A percentile compares a stretch with the other conserved stretches of the same genome.
These are phyloP conservation scores for Pilobolus umbonatus DNA, from an alignment of 192 early-diverging fungal genomes.

Conservation along the genomic window DNA sequence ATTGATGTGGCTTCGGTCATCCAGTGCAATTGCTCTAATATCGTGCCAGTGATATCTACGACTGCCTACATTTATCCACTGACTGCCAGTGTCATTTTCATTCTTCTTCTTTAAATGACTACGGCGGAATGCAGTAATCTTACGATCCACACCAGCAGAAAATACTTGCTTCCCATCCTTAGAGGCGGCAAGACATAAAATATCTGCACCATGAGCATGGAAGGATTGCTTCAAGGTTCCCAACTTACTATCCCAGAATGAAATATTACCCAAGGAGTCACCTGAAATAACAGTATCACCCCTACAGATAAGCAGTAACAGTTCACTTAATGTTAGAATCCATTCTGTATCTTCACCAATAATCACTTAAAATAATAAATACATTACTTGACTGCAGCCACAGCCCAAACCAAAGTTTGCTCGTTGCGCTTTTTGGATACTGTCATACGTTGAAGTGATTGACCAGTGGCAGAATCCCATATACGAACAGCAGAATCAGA, in stretches of 20 bases:
- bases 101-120: slow-evolving; percentile 39
- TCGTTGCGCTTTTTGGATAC: slow-evolving; percentile 65
- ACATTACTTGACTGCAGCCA: slow-evolving; percentile 51
- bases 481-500: slow-evolving; percentile 75
- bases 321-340: background rate
- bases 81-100: slow-evolving; percentile 22
- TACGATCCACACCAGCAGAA: slow-evolving; percentile 88
- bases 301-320: background rate
- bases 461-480: slow-evolving; percentile 56
- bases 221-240: slow-evolving; percentile 68
- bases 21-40: slow-evolving; percentile 79
- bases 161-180: slow-evolving; percentile 69
- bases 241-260: slow-evolving; percentile 78
- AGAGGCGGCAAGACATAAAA: slow-evolving; percentile 74
- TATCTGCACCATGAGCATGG: slow-evolving; percentile 79
- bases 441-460: slow-evolving; percentile 64
- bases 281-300: slow-evolving; percentile 81
- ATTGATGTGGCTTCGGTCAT: slow-evolving; percentile 62
- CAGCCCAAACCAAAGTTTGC: slow-evolving; percentile 87
- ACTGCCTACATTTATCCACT: slow-evolving; percentile 82
- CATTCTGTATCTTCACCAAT: background rate
- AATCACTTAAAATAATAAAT: background rate
- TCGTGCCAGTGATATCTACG: slow-evolving; percentile 94
- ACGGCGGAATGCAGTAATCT: slow-evolving; percentile 65
- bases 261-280: slow-evolving; percentile 86